Evolutionary conservation across 345 rosid genomes (phyloP).

Genomic region (Syzygium grande): DNA sequence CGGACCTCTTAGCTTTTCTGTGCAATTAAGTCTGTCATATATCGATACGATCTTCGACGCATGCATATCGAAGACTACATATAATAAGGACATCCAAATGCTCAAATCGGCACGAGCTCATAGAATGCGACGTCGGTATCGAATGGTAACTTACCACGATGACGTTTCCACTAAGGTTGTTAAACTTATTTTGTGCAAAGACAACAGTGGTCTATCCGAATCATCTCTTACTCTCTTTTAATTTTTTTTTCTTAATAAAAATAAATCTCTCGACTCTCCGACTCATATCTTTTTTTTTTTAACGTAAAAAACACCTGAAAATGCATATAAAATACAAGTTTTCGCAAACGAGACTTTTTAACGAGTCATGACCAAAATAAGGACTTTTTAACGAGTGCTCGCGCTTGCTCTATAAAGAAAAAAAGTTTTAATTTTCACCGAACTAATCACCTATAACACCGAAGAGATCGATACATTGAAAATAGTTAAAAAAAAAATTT

Average conservation of each 20-base stretch:
- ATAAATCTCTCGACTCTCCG: not conserved
- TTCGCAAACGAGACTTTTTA: not conserved
- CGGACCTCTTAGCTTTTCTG: not conserved
- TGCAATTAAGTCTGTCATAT: not conserved
- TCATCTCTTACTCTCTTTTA: not conserved
- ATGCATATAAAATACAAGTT: not conserved
- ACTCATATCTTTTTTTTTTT: not conserved
- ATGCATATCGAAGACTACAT: not conserved
- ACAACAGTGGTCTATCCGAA: fast-evolving
- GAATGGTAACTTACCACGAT: not conserved
- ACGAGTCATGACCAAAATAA: not conserved
- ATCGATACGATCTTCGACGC: not conserved
- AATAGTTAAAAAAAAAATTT: not conserved
- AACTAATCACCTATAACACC: not conserved
- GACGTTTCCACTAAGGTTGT: not conserved
- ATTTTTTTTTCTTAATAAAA: not conserved
- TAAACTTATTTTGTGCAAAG: not conserved
- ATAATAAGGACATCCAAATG: not conserved
- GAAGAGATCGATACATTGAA: not conserved
- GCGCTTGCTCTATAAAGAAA: not conserved
- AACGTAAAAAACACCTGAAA: not conserved
- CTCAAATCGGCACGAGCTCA: not conserved
- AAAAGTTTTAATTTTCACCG: not conserved
- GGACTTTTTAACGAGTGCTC: fast-evolving
- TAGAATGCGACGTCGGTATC: too few relatives aligned